Base-by-base conservation (phyloP, 1,139 yeast genomes). In the Taphrina sp. region DNA sequence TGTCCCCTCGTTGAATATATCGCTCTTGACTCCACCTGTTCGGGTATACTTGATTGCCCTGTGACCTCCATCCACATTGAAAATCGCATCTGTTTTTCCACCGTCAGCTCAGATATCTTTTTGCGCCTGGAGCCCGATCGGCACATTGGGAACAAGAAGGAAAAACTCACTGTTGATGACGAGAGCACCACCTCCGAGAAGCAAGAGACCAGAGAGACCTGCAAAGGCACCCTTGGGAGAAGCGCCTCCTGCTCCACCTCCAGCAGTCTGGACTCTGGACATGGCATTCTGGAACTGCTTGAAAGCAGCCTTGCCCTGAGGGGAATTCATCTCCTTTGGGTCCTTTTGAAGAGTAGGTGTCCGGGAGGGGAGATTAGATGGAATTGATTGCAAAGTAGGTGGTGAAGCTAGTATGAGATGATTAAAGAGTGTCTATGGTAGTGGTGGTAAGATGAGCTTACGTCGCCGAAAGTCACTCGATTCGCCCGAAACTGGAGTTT, bases 41-140 rank as follows among this genome's bases (percentile, higher is more conserved):
- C 99, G 82, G 33, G 95, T 88, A 71, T 92, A 92, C 39, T 92
- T 79, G 66, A 92, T 89, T 26, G 96, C 99, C 69, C 99, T 79
- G 72, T 92, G 97, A 72, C 99, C 99, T 80, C 99, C 99, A 70
- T 92, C 97, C 59, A 92, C 54, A 22, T 49, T 49, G 41, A 49
- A 49, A 34, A 49, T 49, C 12, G 54, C 54, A 33, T 49, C 47
- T 43, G n/a, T 2, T 7, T 7, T 12, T 8, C 24, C 29, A 38
- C 12, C 24, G 1, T 22, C n/a, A n/a, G n/a, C n/a, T n/a, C n/a
- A n/a, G n/a, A n/a, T n/a, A n/a, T n/a, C n/a, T n/a, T n/a, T n/a
- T n/a, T n/a, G n/a, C n/a, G n/a, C n/a, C n/a, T n/a, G n/a, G n/a
- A n/a, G n/a, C 7, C 12, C 31, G 10, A 12, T 26, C 31, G 12